A percentile compares a stretch with the other conserved stretches of the same genome.
Evolutionary conservation across 768 basidiomycete genomes (phyloP).

Genomic region (Leucocoprinus leucothites): DNA sequence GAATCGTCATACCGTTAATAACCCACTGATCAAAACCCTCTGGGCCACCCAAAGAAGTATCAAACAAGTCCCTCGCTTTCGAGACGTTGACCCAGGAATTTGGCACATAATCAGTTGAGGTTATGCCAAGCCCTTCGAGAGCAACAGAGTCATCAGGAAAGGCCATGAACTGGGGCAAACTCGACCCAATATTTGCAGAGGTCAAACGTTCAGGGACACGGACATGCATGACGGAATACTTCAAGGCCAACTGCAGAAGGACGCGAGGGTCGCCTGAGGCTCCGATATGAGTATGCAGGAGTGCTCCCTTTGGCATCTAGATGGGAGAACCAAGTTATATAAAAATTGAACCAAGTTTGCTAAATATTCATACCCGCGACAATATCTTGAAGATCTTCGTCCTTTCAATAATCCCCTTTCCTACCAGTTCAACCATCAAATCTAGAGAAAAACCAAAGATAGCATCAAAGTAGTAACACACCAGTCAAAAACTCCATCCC

Average conservation of each 20-base stretch:
- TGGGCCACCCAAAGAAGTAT: conserved; percentile 49
- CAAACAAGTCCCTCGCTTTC: conserved; percentile 52
- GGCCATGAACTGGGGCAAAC: conserved; percentile 52
- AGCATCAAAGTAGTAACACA: conserved; percentile 18
- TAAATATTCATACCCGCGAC: conserved; percentile 39
- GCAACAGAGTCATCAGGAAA: conserved; percentile 36
- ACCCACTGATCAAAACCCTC: conserved; percentile 72
- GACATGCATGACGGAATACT: conserved; percentile 61
- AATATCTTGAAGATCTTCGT: conserved; percentile 63
- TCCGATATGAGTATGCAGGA: conserved; percentile 76
- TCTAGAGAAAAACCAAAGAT: background rate
- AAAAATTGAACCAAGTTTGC: background rate
- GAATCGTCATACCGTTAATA: conserved; percentile 56
- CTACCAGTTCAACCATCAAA: conserved; percentile 25
- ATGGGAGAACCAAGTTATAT: background rate
- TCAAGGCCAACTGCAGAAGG: conserved; percentile 51
- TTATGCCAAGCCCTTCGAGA: conserved; percentile 27
- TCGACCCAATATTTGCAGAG: conserved; percentile 33
- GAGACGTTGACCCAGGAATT: conserved; percentile 53
- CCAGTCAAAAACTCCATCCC: conserved; percentile 45
- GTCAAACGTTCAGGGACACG: conserved; percentile 39
- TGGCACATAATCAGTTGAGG: conserved; percentile 39
- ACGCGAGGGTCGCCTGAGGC: conserved; percentile 57
- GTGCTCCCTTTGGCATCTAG: conserved; percentile 82
- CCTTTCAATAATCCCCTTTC: conserved; percentile 52